Evolutionary conservation across 2,329 filamentous ascomycete species (phyloP).

Genomic region (Rhinocladiella mackenziei): DNA sequence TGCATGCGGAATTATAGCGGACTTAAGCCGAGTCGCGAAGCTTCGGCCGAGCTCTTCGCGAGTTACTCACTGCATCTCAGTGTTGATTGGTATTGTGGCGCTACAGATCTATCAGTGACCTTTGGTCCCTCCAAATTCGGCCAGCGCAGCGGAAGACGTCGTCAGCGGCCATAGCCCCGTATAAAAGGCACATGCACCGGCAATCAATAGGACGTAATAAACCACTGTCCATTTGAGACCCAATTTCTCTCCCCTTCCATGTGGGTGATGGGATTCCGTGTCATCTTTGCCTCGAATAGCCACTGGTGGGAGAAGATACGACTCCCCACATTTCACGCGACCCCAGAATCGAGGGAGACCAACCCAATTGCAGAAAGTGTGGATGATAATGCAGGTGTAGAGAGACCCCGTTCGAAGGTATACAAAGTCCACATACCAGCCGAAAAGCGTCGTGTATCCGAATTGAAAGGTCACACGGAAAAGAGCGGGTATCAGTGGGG

Average conservation of each 20-base stretch:
- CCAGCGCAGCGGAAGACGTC: conserved; percentile 43
- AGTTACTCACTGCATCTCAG: no score
- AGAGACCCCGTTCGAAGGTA: conserved; percentile 82
- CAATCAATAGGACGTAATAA: conserved; percentile 74
- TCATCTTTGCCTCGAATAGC: conserved; percentile 41
- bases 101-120: conserved; percentile 1
- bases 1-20: no score
- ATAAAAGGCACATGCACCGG: conserved; percentile 69
- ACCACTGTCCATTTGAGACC: conserved; percentile 63
- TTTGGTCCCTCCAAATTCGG: conserved; percentile 18
- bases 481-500: conserved; percentile 59
- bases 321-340: conserved; percentile 54
- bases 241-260: conserved; percentile 33
- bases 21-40: no score
- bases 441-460: conserved; percentile 85
- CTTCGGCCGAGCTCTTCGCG: no score
- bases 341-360: conserved; percentile 86
- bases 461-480: conserved; percentile 78
- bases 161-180: conserved; percentile 68
- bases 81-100: no score
- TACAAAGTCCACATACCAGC: conserved; percentile 86
- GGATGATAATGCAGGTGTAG: conserved; percentile 68
- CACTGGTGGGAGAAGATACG: conserved; percentile 31
- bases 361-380: conserved; percentile 89
- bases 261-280: conserved; percentile 26